phyloP scores from a whole-genome alignment of 371 early-diverging fungal genomes.

The Fennellomyces sp. region DNA sequence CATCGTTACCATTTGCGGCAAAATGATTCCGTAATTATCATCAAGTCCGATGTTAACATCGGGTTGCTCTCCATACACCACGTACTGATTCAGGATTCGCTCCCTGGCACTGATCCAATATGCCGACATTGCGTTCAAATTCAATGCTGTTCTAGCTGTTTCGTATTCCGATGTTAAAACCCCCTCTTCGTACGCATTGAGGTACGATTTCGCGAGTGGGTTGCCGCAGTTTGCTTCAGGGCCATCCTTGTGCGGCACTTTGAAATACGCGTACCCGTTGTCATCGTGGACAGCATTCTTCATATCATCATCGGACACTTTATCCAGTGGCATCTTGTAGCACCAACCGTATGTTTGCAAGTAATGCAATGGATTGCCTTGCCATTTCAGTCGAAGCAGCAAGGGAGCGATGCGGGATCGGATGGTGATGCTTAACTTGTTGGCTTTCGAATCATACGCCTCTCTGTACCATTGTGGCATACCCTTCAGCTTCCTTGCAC shows the following conservation, averaged over 20 bases:
- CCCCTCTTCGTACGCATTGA: conserved; percentile 79
- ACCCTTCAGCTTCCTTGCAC: conserved; percentile 60
- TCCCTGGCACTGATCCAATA: conserved; percentile 94
- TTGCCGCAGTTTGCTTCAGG: conserved; percentile 83
- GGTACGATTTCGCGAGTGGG: conserved; percentile 84
- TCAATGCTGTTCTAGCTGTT: conserved; percentile 80
- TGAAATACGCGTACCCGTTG: conserved; percentile 68
- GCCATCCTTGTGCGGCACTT: conserved; percentile 90
- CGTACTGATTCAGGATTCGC: conserved; percentile 85
- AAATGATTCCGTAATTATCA: conserved; percentile 75
- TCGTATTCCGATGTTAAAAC: conserved; percentile 71
- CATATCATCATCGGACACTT: conserved; percentile 9
- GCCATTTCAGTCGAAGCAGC: conserved; percentile 85
- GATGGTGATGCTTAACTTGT: conserved; percentile 65
- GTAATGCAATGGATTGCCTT: conserved; percentile 80
- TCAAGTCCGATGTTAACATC: conserved; percentile 46
- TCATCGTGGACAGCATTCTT: too few relatives aligned
- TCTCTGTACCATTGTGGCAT: conserved; percentile 90
- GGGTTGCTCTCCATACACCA: conserved; percentile 69
- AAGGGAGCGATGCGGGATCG: conserved; percentile 82
- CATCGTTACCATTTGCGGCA: conserved; percentile 92
- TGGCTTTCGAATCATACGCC: conserved; percentile 64
- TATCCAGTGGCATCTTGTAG: conserved; percentile 54
- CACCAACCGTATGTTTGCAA: conserved; percentile 79
- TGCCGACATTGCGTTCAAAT: conserved; percentile 78